These are phyloP conservation scores for Yamadazyma philogaea DNA, from an alignment of 805 yeast genomes.

Conservation along the genomic window DNA sequence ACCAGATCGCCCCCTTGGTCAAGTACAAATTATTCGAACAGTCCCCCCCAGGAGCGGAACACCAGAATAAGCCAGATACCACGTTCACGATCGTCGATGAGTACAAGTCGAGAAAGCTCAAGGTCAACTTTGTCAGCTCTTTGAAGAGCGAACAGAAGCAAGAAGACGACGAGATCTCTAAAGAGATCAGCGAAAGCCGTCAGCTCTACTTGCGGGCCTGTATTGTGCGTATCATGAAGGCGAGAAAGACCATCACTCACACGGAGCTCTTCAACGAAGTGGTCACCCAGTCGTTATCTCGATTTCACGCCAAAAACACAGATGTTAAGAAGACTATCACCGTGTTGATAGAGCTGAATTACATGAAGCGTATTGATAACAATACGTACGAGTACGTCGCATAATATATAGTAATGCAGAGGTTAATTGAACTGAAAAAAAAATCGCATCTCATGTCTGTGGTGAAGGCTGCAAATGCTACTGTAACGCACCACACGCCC, in stretches of 20 bases:
- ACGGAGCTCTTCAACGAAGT: constrained; percentile 83
- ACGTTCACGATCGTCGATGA: constrained; percentile 70
- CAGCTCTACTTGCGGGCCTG: constrained; percentile 86
- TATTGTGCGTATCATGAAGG: constrained; percentile 95
- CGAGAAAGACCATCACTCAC: constrained; percentile 76
- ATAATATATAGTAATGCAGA: no score
- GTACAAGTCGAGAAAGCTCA: constrained; percentile 79
- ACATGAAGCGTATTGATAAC: constrained; percentile 71
- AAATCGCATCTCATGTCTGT: not conserved
- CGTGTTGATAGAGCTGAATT: constrained; percentile 79
- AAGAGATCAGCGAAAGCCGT: constrained; percentile 83
- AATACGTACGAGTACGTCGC: constrained; percentile 81
- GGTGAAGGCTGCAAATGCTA: not conserved
- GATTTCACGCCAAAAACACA: constrained; percentile 82
- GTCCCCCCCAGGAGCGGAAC: constrained; percentile 58
- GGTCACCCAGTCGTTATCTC: constrained; percentile 72
- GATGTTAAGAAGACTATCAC: constrained; percentile 88
- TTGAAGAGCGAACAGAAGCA: constrained; percentile 52
- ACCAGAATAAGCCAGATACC: constrained; percentile 45
- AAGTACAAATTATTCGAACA: constrained; percentile 74
- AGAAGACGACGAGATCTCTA: constrained; percentile 70
- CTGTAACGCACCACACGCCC: not conserved
- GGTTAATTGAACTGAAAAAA: not conserved
- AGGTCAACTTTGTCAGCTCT: constrained; percentile 71
- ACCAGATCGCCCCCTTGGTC: constrained; percentile 75